Conservation (phyloP, 345 rosid genomes). For the Eucalyptus urophylla region DNA sequence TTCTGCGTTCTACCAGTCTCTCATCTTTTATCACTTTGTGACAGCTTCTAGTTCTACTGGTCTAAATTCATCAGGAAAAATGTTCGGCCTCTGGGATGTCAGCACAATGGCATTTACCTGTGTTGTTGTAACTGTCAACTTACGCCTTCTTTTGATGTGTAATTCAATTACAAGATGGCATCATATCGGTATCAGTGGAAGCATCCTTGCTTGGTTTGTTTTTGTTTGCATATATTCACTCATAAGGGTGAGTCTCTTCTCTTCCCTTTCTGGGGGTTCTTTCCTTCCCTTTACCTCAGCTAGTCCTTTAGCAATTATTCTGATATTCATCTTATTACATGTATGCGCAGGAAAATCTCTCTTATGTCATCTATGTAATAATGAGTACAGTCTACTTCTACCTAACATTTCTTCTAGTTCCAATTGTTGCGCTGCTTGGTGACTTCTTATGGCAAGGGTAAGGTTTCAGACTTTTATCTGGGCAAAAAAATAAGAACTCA, state of each 20-base stretch:
- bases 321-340: background rate
- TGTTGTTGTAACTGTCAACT: constrained; percentile 83
- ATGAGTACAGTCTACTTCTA: constrained; percentile 94
- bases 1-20: constrained; percentile 86
- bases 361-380: constrained; percentile 67
- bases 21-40: constrained; percentile 62
- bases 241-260: constrained; percentile 26
- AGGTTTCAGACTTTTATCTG: background rate
- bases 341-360: constrained; percentile 66
- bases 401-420: constrained; percentile 65
- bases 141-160: constrained; percentile 92
- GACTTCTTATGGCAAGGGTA: constrained; percentile 96
- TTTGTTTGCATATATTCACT: constrained; percentile 68
- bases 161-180: constrained; percentile 94
- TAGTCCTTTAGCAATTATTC: background rate
- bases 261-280: constrained; percentile 3
- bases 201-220: constrained; percentile 81
- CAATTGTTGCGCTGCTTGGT: constrained; percentile 71
- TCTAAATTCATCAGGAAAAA: constrained; percentile 63
- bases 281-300: background rate
- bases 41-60: constrained; percentile 45
- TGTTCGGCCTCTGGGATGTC: constrained; percentile 94
- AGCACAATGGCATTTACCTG: constrained; percentile 97
- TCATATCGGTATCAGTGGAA: constrained; percentile 78
- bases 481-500: background rate